Percentiles rank a stretch among this genome's conserved stretches.
Evolutionary conservation across 2,329 filamentous ascomycete species (phyloP).

Genomic region (Neonectria sp.): DNA sequence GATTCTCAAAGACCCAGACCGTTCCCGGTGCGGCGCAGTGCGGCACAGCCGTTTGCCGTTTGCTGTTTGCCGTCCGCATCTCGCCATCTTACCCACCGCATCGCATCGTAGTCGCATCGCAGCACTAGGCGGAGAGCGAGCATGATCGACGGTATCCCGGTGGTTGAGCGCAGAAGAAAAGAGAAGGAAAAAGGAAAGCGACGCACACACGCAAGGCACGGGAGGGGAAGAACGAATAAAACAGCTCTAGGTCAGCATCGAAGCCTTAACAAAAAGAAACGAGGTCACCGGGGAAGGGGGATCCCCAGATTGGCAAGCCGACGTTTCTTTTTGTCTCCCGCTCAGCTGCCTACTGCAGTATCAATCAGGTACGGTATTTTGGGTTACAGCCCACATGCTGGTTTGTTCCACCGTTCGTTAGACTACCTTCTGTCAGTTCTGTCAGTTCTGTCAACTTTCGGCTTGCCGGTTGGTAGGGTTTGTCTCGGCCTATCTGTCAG

Average conservation of each 20-base stretch:
- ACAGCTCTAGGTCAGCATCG: neutral
- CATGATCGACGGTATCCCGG: slow-evolving; percentile 11
- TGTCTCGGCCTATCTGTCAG: neutral
- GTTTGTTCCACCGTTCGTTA: slow-evolving; percentile 9
- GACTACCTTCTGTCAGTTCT: slow-evolving; percentile 5
- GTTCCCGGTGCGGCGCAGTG: slow-evolving; percentile 9
- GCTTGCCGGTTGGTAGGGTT: neutral
- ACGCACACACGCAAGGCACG: neutral
- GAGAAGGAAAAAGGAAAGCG: neutral
- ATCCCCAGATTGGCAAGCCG: slow-evolving; percentile 1
- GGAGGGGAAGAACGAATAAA: neutral
- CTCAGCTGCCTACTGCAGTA: neutral
- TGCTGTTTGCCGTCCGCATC: slow-evolving; percentile 10
- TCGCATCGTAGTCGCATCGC: slow-evolving; percentile 18
- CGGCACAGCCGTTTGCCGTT: slow-evolving; percentile 3
- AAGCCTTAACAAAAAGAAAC: neutral
- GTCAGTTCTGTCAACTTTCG: slow-evolving; percentile 5
- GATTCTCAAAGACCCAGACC: neutral
- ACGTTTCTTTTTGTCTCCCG: neutral
- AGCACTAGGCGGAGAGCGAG: slow-evolving; percentile 4
- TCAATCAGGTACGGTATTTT: neutral
- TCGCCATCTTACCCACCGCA: slow-evolving; percentile 15
- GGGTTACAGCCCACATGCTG: neutral
- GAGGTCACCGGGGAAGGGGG: neutral
- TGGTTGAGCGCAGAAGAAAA: neutral